phyloP scores from a whole-genome alignment of 768 basidiomycete genomes.

The Cubamyces lactineus region DNA sequence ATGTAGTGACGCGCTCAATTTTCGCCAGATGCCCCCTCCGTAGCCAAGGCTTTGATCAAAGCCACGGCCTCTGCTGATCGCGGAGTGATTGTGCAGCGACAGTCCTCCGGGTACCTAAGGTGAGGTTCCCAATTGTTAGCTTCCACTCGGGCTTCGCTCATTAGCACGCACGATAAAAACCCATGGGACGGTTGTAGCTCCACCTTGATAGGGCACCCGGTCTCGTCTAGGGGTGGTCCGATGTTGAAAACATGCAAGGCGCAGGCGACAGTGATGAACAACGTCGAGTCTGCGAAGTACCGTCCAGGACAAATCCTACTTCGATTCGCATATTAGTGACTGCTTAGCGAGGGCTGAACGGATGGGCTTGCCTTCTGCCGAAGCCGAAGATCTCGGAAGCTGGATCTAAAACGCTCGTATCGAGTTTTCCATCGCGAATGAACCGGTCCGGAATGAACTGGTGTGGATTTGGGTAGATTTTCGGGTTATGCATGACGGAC shows the following conservation, averaged over 20 bases:
- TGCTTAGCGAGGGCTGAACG: background rate
- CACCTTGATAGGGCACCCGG: background rate
- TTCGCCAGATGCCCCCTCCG: background rate
- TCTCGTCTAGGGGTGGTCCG: constrained; percentile 1
- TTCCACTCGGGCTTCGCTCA: background rate
- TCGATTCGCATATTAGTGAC: too few relatives aligned
- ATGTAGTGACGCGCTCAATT: background rate
- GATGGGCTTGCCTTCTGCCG: constrained; percentile 24
- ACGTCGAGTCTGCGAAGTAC: constrained; percentile 11
- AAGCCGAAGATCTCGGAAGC: constrained; percentile 27
- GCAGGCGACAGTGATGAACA: constrained; percentile 9
- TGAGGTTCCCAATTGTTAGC: background rate
- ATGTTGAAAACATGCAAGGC: constrained; percentile 11
- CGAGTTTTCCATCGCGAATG: background rate
- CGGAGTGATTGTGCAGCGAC: constrained; percentile 13
- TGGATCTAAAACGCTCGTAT: constrained; percentile 35
- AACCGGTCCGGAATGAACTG: constrained; percentile 15
- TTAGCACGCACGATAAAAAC: background rate
- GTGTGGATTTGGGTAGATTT: constrained; percentile 22
- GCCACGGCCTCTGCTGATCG: constrained; percentile 9
- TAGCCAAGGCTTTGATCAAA: background rate
- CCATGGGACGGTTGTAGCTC: background rate
- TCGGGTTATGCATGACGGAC: constrained; percentile 17
- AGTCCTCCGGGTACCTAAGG: constrained; percentile 14
- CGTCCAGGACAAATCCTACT: constrained; percentile 13